A percentile compares a stretch with the other conserved stretches of the same genome.
Evolutionary conservation across 2,329 filamentous ascomycete species (phyloP).

Genomic region (Monosporascus sp.): DNA sequence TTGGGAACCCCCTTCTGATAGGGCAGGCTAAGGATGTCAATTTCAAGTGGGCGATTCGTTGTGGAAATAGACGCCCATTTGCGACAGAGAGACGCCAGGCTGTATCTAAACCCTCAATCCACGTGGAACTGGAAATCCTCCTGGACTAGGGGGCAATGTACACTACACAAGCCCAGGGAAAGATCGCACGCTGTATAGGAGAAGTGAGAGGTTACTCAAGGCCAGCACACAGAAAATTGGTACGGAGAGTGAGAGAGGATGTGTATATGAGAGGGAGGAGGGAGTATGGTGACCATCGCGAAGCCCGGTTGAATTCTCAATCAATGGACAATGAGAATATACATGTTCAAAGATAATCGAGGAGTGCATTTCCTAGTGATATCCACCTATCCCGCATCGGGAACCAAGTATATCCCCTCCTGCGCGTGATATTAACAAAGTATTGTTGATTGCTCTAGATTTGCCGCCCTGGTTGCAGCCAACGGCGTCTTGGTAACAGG

Average conservation of each 20-base stretch:
- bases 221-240: slow-evolving; percentile 1
- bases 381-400: slow-evolving; percentile 9
- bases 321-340: neutral
- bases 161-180: neutral
- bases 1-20: slow-evolving; percentile 36
- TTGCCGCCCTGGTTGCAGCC: slow-evolving; percentile 23
- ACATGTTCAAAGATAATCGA: slow-evolving; percentile 8
- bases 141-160: neutral
- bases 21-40: slow-evolving; percentile 32
- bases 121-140: slow-evolving; percentile 16
- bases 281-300: slow-evolving; percentile 1
- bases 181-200: neutral
- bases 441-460: slow-evolving; percentile 9
- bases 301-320: neutral
- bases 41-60: slow-evolving; percentile 34
- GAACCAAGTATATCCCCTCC: slow-evolving; percentile 8
- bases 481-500: slow-evolving; percentile 16
- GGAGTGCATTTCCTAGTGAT: slow-evolving; percentile 4
- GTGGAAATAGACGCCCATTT: slow-evolving; percentile 42
- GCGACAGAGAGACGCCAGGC: slow-evolving; percentile 31
- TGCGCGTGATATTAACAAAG: slow-evolving; percentile 4
- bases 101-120: slow-evolving; percentile 10
- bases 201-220: slow-evolving; percentile 3
- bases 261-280: slow-evolving; percentile 18
- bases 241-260: slow-evolving; percentile 12